Base-by-base conservation (phyloP, 306 rosid species). In the Canavalia ensiformis region DNA sequence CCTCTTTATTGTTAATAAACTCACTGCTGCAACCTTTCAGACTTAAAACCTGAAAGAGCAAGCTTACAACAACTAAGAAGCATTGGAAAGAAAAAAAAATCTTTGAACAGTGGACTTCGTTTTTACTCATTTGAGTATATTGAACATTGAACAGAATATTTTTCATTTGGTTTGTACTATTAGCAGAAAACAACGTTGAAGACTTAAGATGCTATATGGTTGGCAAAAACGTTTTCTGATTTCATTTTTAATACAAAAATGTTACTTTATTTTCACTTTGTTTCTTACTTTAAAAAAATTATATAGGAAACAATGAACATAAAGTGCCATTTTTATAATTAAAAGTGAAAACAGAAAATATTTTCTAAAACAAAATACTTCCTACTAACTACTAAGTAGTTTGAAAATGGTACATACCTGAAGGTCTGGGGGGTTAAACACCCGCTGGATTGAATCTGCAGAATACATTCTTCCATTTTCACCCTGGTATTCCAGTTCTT, bases 401-500 rank as follows among this genome's bases (percentile, higher is more conserved):
- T 50, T 63, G 39, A 54, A 68, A 82, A 71, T 37, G 2, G 31
- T 5, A 6, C 37, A 82, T 90, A 95, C 99, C 97, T 95, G 99
- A 86, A 95, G 91, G 10, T 95, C 95, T n/a, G 86, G 86, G 55
- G 92, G 86, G 68, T 91, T 90, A 83, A 95, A 92, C 55, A 87
- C 86, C 81, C 90, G 50, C 45, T 83, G 90, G 62, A 92, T 80
- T 33, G 92, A 85, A 68, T 93, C 97, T 60, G 88, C 75, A 77
- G 94, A 88, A 81, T 79, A 92, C 35, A 91, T 59, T 80, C 95
- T 92, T 39, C 92, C 88, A 74, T 79, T 90, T 77, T 95, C 97
- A 47, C 91, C 97, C 30, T 91, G 99, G 82, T 76, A 93, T 6
- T 95, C 97, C 37, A 92, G 66, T 5, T 95, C 97, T 60, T 88